phyloP scores from a whole-genome alignment of 2,329 filamentous ascomycete species.

The Kalaharituber pfeilii region DNA sequence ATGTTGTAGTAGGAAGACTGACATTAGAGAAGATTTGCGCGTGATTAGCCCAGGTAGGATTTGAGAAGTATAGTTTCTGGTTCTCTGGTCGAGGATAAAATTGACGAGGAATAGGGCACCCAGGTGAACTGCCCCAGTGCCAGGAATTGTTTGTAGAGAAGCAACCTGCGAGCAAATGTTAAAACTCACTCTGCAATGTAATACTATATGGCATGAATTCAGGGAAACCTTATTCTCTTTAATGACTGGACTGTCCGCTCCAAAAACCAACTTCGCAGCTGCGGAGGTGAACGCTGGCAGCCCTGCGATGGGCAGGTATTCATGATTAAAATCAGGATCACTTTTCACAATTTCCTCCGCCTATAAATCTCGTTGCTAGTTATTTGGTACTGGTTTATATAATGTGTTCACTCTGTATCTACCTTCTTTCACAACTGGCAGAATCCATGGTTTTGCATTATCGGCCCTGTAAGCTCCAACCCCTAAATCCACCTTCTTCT shows the following conservation, averaged over 20 bases:
- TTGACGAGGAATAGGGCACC: constrained; percentile 79
- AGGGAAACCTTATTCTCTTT: constrained; percentile 54
- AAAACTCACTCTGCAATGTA: not conserved
- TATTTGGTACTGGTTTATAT: not conserved
- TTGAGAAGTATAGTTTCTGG: constrained; percentile 72
- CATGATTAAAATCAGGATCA: constrained; percentile 85
- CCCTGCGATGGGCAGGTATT: constrained; percentile 93
- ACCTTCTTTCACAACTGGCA: constrained; percentile 96
- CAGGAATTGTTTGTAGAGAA: constrained; percentile 87
- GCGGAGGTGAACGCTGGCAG: constrained; percentile 70
- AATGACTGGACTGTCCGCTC: constrained; percentile 60
- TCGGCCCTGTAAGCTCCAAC: constrained; percentile 91
- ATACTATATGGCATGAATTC: constrained; percentile 8
- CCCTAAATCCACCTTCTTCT: constrained; percentile 83
- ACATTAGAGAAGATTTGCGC: constrained; percentile 96
- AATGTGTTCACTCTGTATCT: constrained; percentile 23
- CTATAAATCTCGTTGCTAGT: constrained; percentile 31
- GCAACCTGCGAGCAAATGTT: constrained; percentile 33
- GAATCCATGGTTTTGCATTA: constrained; percentile 89
- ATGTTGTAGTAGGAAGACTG: constrained; percentile 55
- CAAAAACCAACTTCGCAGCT: constrained; percentile 78
- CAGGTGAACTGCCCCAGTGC: constrained; percentile 85
- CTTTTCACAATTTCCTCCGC: constrained; percentile 77
- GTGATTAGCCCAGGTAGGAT: constrained; percentile 97
- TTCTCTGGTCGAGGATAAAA: constrained; percentile 55